Percentiles rank a stretch among this genome's conserved stretches.
phyloP scores from a whole-genome alignment of 768 basidiomycete genomes.

The Cyathus striatus region DNA sequence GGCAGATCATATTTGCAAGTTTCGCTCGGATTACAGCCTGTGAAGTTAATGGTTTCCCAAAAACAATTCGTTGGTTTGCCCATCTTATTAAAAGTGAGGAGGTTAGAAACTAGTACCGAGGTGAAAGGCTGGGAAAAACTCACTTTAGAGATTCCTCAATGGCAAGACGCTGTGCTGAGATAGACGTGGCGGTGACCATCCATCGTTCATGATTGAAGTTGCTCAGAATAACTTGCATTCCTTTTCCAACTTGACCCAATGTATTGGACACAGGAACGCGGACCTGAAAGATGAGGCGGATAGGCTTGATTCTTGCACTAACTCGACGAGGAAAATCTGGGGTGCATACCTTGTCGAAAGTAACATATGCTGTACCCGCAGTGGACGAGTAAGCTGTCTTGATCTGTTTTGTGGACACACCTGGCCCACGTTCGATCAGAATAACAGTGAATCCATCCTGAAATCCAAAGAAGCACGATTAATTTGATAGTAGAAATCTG shows the following conservation, averaged over 20 bases:
- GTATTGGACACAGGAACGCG: constrained; percentile 85
- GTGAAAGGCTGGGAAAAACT: constrained; percentile 7
- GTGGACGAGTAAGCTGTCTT: constrained; percentile 91
- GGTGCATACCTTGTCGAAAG: constrained; percentile 64
- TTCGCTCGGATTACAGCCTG: constrained; percentile 89
- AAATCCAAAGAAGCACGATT: constrained; percentile 33
- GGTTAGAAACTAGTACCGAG: background rate
- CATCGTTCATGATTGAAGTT: constrained; percentile 91
- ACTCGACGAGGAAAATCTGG: background rate
- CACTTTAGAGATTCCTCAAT: constrained; percentile 91
- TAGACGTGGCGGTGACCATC: constrained; percentile 74
- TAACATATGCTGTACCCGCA: constrained; percentile 87
- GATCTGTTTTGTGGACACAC: constrained; percentile 80
- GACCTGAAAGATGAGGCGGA: no score
- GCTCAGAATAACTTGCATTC: constrained; percentile 76
- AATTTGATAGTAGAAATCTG: background rate
- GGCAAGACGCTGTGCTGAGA: constrained; percentile 71
- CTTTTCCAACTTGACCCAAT: constrained; percentile 81
- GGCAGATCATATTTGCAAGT: constrained; percentile 85
- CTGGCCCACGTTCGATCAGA: constrained; percentile 65
- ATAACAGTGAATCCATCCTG: constrained; percentile 74
- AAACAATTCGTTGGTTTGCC: constrained; percentile 85
- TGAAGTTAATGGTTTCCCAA: constrained; percentile 78
- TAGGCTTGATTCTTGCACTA: no score
- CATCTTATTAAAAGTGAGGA: constrained; percentile 43